Percentiles rank a stretch among this genome's conserved stretches.
These are phyloP conservation scores for Ascomycota sp. DNA, from an alignment of 2,329 filamentous ascomycete species.

Conservation along the genomic window DNA sequence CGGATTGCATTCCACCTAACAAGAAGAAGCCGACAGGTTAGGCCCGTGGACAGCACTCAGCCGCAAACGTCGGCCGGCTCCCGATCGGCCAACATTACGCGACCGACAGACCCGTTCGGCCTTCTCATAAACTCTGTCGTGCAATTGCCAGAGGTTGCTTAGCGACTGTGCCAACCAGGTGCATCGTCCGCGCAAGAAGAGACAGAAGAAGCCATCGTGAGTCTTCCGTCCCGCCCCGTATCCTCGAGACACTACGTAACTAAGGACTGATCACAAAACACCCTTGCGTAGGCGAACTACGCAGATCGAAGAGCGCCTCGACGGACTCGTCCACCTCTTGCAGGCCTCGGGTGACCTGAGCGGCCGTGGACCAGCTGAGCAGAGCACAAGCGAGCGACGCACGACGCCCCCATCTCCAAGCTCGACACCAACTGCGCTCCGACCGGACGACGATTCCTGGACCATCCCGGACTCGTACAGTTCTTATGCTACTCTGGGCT, in stretches of 20 bases:
- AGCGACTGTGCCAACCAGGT: constrained; percentile 25
- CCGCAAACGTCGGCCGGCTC: too few relatives aligned
- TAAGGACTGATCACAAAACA: background rate
- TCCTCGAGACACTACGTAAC: too few relatives aligned
- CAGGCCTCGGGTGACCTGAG: constrained; percentile 19
- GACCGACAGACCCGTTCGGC: too few relatives aligned
- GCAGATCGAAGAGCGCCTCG: constrained; percentile 25
- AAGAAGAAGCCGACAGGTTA: too few relatives aligned
- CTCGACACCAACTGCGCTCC: constrained; percentile 1
- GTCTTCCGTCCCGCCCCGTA: constrained; percentile 5
- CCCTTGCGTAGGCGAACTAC: constrained; percentile 18
- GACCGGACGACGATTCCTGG: constrained; percentile 6
- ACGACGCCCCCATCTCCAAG: constrained; percentile 6
- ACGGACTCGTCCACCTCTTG: constrained; percentile 25
- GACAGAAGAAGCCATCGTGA: constrained; percentile 27
- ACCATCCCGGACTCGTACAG: constrained; percentile 21
- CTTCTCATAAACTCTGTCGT: too few relatives aligned
- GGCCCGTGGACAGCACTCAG: too few relatives aligned
- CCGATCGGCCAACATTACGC: too few relatives aligned
- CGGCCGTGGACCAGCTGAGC: constrained; percentile 3
- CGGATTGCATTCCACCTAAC: too few relatives aligned
- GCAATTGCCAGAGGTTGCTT: constrained; percentile 23
- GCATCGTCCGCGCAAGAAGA: constrained; percentile 27
- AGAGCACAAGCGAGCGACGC: too few relatives aligned
- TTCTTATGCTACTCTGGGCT: constrained; percentile 20